A percentile compares a stretch with the other conserved stretches of the same genome.
Conservation (phyloP, 257 asterid species). For the Solanum medicagineum region DNA sequence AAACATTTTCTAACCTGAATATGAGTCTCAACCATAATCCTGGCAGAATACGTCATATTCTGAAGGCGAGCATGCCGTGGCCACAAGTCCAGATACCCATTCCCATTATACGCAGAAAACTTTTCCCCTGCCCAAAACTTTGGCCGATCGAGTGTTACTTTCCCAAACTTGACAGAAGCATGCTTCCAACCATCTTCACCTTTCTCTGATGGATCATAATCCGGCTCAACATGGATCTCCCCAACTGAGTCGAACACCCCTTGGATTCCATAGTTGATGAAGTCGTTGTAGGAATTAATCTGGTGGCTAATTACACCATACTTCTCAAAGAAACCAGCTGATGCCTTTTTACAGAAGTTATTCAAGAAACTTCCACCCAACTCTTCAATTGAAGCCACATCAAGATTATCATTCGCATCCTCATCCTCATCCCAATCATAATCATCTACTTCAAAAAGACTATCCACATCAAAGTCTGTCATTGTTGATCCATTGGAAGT, state of each 20-base stretch:
- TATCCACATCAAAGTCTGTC: conserved; percentile 9
- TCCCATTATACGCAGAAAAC: conserved; percentile 38
- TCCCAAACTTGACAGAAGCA: conserved; percentile 68
- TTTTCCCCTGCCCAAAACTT: conserved; percentile 50
- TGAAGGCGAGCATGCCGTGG: conserved; percentile 94
- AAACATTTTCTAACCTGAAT: conserved; percentile 37
- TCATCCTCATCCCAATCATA: conserved; percentile 46
- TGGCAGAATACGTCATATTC: conserved; percentile 80
- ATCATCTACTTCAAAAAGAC: background rate
- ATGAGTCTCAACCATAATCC: conserved; percentile 49
- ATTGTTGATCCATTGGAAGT: background rate
- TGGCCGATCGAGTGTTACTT: conserved; percentile 60
- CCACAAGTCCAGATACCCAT: conserved; percentile 29
- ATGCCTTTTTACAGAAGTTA: conserved; percentile 50
- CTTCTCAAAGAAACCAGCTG: conserved; percentile 59
- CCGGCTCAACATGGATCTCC: conserved; percentile 60
- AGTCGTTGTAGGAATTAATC: conserved; percentile 67
- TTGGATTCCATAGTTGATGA: conserved; percentile 58
- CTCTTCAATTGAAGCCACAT: conserved; percentile 22
- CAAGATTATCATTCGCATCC: conserved; percentile 30
- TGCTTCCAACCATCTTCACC: conserved; percentile 75
- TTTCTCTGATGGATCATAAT: conserved; percentile 71
- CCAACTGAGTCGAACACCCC: conserved; percentile 63
- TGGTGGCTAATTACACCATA: conserved; percentile 81
- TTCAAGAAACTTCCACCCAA: conserved; percentile 32